Conservation (phyloP, 331 rosid species). For the Malus hybrid region DNA sequence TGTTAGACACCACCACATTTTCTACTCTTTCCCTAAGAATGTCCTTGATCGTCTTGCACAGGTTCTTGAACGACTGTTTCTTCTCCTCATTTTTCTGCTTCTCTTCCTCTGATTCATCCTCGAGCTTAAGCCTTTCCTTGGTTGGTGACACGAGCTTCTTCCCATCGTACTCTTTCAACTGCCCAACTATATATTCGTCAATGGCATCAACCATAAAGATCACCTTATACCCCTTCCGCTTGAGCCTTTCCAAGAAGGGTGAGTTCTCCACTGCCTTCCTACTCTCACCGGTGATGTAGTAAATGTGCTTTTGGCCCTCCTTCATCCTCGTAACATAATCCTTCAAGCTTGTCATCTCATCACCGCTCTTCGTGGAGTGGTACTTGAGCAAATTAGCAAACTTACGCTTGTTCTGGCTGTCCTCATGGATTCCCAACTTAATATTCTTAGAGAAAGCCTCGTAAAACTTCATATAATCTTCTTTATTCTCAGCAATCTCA, state of each 20-base stretch:
- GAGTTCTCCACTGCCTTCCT: slow-evolving; percentile 23
- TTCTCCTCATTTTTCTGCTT: slow-evolving; percentile 17
- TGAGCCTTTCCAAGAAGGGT: slow-evolving; percentile 21
- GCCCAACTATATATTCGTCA: slow-evolving; percentile 23
- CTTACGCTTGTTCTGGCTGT: slow-evolving; percentile 23
- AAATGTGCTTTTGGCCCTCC: slow-evolving; percentile 24
- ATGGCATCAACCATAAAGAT: slow-evolving; percentile 26
- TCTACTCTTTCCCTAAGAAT: slow-evolving; percentile 27
- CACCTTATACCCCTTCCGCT: slow-evolving; percentile 22
- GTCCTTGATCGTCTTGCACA: slow-evolving; percentile 27
- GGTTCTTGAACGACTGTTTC: slow-evolving; percentile 23
- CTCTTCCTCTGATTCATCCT: slow-evolving; percentile 25
- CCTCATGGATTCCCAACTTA: slow-evolving; percentile 31
- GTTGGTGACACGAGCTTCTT: slow-evolving; percentile 24
- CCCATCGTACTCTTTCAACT: slow-evolving; percentile 29
- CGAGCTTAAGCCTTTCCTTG: slow-evolving; percentile 26
- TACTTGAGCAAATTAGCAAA: slow-evolving; percentile 23
- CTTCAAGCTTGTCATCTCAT: slow-evolving; percentile 28
- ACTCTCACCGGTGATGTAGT: slow-evolving; percentile 25
- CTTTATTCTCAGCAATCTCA: slow-evolving; percentile 19
- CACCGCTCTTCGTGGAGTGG: slow-evolving; percentile 26
- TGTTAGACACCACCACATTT: slow-evolving; percentile 22
- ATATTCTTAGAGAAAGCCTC: slow-evolving; percentile 26
- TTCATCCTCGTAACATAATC: slow-evolving; percentile 30
- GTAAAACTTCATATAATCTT: slow-evolving; percentile 20